Percentiles rank a stretch among this genome's conserved stretches.
phyloP scores from a whole-genome alignment of 805 yeast species.

The Candida ascalaphidarum region DNA sequence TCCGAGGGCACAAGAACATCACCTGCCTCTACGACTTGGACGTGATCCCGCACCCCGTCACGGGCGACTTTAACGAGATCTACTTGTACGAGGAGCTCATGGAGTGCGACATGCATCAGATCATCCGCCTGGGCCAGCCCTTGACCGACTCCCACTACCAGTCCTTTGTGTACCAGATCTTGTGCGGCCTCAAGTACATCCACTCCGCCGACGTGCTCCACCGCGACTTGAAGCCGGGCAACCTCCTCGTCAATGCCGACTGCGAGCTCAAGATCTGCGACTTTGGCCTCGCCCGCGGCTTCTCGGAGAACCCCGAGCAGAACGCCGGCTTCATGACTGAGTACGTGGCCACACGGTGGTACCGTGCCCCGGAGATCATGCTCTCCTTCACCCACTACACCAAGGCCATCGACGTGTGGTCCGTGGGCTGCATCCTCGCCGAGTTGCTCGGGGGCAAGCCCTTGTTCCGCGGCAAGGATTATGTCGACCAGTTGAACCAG shows the following conservation, averaged over 20 bases:
- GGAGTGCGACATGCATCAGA: constrained; percentile 99
- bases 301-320: constrained; percentile 69
- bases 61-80: constrained; percentile 76
- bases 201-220: constrained; percentile 92
- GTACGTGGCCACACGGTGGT: constrained; percentile 98
- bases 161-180: constrained; percentile 81
- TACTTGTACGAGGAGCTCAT: constrained; percentile 92
- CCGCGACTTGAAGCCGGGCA: constrained; percentile 92
- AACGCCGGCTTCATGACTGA: constrained; percentile 94
- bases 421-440: constrained; percentile 94
- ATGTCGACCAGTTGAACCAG: constrained; percentile 89
- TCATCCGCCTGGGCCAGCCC: constrained; percentile 88
- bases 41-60: constrained; percentile 59
- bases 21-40: constrained; percentile 94
- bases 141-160: constrained; percentile 94
- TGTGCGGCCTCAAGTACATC: constrained; percentile 83
- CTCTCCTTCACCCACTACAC: constrained; percentile 89
- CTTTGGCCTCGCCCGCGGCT: constrained; percentile 93
- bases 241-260: constrained; percentile 86
- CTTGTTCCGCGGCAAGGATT: constrained; percentile 89
- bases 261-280: constrained; percentile 96
- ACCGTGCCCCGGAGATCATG: constrained; percentile 97
- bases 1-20: constrained; percentile 93
- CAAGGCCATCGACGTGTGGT: constrained; percentile 96
- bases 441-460: constrained; percentile 89